phyloP scores from a whole-genome alignment of 768 basidiomycete species.

The Lentinula sp. region DNA sequence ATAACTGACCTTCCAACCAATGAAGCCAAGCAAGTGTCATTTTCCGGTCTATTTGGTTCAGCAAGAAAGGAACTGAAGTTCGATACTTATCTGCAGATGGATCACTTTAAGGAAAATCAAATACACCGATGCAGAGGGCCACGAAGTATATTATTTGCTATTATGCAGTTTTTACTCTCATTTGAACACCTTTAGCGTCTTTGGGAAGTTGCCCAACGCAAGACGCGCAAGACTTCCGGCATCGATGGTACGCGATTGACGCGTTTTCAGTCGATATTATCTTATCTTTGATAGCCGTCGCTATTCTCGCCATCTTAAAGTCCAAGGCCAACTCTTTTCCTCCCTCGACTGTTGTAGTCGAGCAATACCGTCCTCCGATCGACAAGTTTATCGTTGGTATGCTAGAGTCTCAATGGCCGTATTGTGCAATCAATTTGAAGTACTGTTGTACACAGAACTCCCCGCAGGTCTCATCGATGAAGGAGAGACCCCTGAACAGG shows the following conservation, averaged over 20 bases:
- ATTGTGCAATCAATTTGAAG: neutral
- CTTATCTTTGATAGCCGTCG: slow-evolving; percentile 53
- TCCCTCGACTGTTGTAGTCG: slow-evolving; percentile 76
- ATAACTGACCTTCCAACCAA: slow-evolving; percentile 42
- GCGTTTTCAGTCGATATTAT: neutral
- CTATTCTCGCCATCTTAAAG: slow-evolving; percentile 73
- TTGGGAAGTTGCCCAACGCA: slow-evolving; percentile 91
- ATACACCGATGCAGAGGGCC: slow-evolving; percentile 75
- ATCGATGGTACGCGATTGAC: slow-evolving; percentile 60
- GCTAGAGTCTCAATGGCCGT: neutral
- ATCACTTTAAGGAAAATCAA: slow-evolving; percentile 76
- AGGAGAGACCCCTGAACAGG: slow-evolving; percentile 71
- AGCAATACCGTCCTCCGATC: slow-evolving; percentile 89
- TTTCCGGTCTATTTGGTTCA: neutral
- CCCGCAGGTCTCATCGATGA: slow-evolving; percentile 66
- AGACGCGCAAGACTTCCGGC: slow-evolving; percentile 67
- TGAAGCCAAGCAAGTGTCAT: slow-evolving; percentile 50
- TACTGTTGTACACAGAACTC: slow-evolving; percentile 4
- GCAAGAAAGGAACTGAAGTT: neutral
- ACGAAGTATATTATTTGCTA: slow-evolving; percentile 38
- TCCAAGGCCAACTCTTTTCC: slow-evolving; percentile 71
- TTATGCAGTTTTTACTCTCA: neutral
- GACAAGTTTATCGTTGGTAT: slow-evolving; percentile 70
- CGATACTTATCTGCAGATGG: slow-evolving; percentile 49
- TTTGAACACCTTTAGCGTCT: slow-evolving; percentile 43